Base-by-base conservation (phyloP, 73 alveolate genomes). In the Paramecium tetraurelia region DNA sequence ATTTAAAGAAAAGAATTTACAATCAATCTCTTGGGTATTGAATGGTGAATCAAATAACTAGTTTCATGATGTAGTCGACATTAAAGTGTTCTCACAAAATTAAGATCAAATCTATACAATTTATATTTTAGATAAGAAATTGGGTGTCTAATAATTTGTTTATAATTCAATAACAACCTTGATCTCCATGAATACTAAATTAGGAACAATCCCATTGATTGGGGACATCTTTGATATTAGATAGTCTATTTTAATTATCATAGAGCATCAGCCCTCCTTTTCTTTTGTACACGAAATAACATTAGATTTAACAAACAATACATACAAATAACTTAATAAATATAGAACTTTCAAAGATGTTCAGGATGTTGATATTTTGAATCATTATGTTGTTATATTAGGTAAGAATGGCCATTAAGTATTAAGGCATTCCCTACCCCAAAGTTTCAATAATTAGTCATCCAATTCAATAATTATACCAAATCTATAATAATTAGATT, bases 331-430 rank as follows among this genome's bases (percentile, higher is more conserved):
- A 27, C 41, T 27, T 14, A 63, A 63, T 63, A 31, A 21, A 63
- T 63, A 63, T 33, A 63, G 24, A 27, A 63, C 84, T 12, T 63
- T 63, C 9, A 63, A 33, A 24, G 84, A 63, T 63, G 84, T 63
- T 6, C 6, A 33, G 14, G 84, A 63, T 63, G 27, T 63, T 1
- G 84, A 63, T 63, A 63, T 63, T 3, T 12, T 63, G 8, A 63
- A 63, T 63, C 84, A 63, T 63, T 63, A 63, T 8, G 84, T 63
- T 14, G 29, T 63, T 31, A 63, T 63, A 7, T 63, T 63, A 33
- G 84, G 84, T 2, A 63, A 63, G 84, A 63, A 33, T 63, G 84
- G 84, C 4, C 84, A 63, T 63, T n/a, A 63, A 63, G 84, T 63
- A 27, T 63, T 63, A 14, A 63, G 46, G n/a, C 84, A 63, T 33